phyloP scores from a whole-genome alignment of 495 filamentous ascomycete species.

The Penicillium longicatenatum region DNA sequence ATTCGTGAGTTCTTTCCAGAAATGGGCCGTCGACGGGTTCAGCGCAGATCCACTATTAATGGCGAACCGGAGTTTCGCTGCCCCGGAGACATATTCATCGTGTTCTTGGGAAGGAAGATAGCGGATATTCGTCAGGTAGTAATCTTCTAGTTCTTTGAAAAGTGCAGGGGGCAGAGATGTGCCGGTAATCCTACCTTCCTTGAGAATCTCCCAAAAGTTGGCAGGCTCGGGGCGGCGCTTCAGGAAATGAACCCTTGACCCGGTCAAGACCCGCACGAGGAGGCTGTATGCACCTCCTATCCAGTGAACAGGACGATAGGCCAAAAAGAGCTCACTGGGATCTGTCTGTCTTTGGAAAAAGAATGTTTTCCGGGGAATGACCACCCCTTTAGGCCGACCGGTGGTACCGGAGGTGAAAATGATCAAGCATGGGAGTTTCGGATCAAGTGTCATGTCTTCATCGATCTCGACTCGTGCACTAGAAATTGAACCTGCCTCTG shows the following conservation, averaged over 20 bases:
- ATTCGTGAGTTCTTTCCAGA: constrained; percentile 9
- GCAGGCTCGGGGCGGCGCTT: neutral
- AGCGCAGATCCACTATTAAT: neutral
- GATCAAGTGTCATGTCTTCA: constrained; percentile 3
- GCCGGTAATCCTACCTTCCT: constrained; percentile 2
- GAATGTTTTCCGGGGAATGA: constrained; percentile 10
- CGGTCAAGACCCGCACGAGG: constrained; percentile 7
- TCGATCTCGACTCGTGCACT: constrained; percentile 1
- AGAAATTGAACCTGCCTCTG: neutral
- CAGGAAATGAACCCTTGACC: constrained; percentile 6
- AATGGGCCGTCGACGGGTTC: constrained; percentile 8
- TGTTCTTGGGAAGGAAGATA: constrained; percentile 8
- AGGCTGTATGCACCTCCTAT: constrained; percentile 10
- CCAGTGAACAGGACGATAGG: constrained; percentile 10
- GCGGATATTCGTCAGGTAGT: constrained; percentile 7
- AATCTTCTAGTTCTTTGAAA: constrained; percentile 9
- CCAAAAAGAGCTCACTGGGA: constrained; percentile 3
- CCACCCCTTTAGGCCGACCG: constrained; percentile 10
- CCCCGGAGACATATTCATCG: constrained; percentile 9
- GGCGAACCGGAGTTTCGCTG: constrained; percentile 1
- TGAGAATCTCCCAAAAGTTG: constrained; percentile 7
- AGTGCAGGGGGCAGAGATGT: neutral
- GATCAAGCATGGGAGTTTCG: constrained; percentile 6
- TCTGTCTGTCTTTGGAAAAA: constrained; percentile 4
- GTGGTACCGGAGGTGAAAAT: constrained; percentile 8